These are phyloP conservation scores for Pythium sp. DNA, from an alignment of 352 stramenopile species.

Conservation along the genomic window DNA sequence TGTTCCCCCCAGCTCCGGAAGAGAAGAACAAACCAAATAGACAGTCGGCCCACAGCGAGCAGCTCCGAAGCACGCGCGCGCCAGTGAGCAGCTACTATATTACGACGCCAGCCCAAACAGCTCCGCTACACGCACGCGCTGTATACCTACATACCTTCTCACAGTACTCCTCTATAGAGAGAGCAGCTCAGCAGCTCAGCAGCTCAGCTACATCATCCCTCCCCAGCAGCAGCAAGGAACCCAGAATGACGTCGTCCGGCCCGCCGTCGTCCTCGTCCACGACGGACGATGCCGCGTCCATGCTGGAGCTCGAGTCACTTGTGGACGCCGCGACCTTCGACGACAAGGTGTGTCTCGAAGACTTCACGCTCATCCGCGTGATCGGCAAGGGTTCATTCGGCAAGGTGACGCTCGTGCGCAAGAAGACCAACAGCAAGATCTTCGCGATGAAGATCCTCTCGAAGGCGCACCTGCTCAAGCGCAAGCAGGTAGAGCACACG, in stretches of 20 bases:
- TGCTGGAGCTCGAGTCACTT: conserved; percentile 65
- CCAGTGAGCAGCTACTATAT: conserved; percentile 1
- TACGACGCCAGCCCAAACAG: neutral
- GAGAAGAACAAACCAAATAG: conserved; percentile 1
- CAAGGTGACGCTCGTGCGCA: conserved; percentile 87
- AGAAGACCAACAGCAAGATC: conserved; percentile 89
- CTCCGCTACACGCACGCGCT: neutral
- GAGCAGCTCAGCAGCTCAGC: neutral
- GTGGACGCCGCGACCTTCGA: conserved; percentile 77
- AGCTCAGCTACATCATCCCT: conserved; percentile 2
- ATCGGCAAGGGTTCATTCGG: conserved; percentile 89
- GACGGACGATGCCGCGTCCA: conserved; percentile 27
- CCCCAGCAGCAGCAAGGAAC: conserved; percentile 7
- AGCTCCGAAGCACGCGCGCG: neutral
- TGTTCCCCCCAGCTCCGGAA: neutral
- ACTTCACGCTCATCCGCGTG: conserved; percentile 89
- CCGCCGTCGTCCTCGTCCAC: conserved; percentile 26
- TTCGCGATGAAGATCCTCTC: conserved; percentile 91
- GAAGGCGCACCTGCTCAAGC: conserved; percentile 92
- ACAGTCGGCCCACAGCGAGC: neutral
- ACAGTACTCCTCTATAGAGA: neutral
- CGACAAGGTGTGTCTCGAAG: conserved; percentile 86
- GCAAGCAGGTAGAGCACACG: conserved; percentile 96
- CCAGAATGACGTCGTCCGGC: conserved; percentile 56
- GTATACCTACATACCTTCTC: neutral